Evolutionary conservation across 1,284 basidiomycete genomes (phyloP), one percentile per base, ranked within the genome.

Genomic region (Bjerkandera adusta): DNA sequence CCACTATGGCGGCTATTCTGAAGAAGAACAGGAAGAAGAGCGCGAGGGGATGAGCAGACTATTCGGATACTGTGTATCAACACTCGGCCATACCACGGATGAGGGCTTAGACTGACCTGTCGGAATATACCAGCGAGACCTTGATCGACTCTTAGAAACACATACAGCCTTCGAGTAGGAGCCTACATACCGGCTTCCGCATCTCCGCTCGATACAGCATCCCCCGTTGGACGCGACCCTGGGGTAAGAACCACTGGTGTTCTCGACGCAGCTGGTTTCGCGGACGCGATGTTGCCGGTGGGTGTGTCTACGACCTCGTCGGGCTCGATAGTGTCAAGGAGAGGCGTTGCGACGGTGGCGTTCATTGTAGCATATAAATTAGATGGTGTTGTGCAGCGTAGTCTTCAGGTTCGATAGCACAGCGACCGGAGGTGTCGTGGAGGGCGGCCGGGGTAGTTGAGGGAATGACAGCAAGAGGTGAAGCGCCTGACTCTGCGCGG

Each of bases 21-120:
- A 97, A 96, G 60, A 91, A 68, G 67, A 85, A 97, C 24, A 97
- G 76, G 63, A 84, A 89, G 58, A 92, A 81, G 18, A 97, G 76
- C 7, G 85, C 83, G 46, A 87, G 60, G 2, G 93, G 93, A 64
- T 96, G 93, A 1, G 89, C 82, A 44, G 89, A 92, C 81, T 89
- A 29, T 25, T 5, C 43, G 41, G 41, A 50, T 35, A 25, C 20
- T 40, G 6, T 27, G 12, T 7, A 16, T 8, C 3, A 10, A 10
- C 27, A n/a, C n/a, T 30, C 27, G 8, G 8, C 18, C 34, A 18
- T 15, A 32, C 50, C 47, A 40, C 20, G 36, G 10, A 13, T 36
- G 7, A 25, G 26, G 18, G 27, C 12, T 4, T 3, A 30, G 33
- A 38, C 65, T 47, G 66, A 86, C 86, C 74, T 89, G 85, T 62